These are phyloP conservation scores for Chrysanthemum seticuspe DNA, from an alignment of 129 eudicot species.

Conservation along the genomic window DNA sequence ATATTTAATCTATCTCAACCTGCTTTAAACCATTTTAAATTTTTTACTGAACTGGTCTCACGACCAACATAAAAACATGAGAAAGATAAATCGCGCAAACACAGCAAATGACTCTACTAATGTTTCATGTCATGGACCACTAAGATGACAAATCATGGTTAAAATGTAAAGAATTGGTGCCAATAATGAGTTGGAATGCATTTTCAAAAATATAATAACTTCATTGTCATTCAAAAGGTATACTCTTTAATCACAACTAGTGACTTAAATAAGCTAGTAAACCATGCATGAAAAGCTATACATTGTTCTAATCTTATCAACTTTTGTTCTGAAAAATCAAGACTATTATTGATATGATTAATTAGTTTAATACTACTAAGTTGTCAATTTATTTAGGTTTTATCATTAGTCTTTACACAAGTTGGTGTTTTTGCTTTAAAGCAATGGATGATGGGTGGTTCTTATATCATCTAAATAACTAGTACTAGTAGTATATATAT, in stretches of 20 bases:
- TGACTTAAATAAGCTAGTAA: not conserved
- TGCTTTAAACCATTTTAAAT: too few species aligned
- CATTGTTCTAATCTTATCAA: conserved; percentile 1
- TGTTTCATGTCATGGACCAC: too few species aligned
- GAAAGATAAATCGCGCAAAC: too few species aligned
- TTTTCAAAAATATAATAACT: conserved; percentile 29
- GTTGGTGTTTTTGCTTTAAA: conserved; percentile 45
- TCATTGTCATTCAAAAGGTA: conserved; percentile 39
- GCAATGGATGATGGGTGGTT: conserved; percentile 32
- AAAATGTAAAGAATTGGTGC: conserved; percentile 12
- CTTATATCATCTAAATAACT: conserved; percentile 13
- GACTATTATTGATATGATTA: conserved; percentile 18
- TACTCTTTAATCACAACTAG: conserved; percentile 7
- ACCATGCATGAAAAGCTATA: conserved; percentile 13
- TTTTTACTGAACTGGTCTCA: too few species aligned
- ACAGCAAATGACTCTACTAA: too few species aligned
- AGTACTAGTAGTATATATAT: not conserved
- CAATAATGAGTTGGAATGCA: conserved; percentile 41
- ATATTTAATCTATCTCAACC: too few species aligned
- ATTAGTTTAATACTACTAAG: conserved; percentile 24
- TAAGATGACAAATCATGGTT: not conserved
- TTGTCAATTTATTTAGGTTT: conserved; percentile 48
- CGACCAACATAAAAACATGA: too few species aligned
- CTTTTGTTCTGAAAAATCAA: conserved; percentile 18
- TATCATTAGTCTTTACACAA: conserved; percentile 27